Evolutionary conservation across 2,329 filamentous ascomycete species (phyloP).

Genomic region (Trichophyton mentagrophytes): DNA sequence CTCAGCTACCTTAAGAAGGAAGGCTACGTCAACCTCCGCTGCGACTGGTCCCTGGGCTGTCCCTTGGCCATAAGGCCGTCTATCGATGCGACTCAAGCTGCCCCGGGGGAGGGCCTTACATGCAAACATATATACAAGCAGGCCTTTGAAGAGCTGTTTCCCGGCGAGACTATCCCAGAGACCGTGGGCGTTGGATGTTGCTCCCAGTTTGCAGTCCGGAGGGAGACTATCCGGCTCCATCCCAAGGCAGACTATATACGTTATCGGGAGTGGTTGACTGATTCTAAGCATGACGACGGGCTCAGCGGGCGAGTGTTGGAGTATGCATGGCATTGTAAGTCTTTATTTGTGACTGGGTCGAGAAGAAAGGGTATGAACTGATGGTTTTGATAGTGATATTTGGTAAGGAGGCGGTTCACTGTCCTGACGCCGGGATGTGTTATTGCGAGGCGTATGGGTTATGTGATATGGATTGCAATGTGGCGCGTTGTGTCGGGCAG

Average conservation of each 20-base stretch:
- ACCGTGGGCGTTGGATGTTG: constrained; percentile 51
- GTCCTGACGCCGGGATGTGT: constrained; percentile 48
- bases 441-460: constrained; percentile 57
- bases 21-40: constrained; percentile 50
- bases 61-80: constrained; percentile 45
- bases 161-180: constrained; percentile 31
- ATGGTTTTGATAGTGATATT: constrained; percentile 10
- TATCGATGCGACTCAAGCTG: constrained; percentile 29
- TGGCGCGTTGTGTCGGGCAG: constrained; percentile 38
- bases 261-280: constrained; percentile 49
- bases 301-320: constrained; percentile 51
- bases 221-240: constrained; percentile 43
- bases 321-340: constrained; percentile 44
- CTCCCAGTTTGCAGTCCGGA: constrained; percentile 50
- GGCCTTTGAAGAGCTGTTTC: constrained; percentile 39
- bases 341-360: not conserved
- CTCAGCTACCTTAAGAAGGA: constrained; percentile 38
- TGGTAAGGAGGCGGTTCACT: constrained; percentile 45
- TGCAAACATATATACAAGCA: constrained; percentile 26
- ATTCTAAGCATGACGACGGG: constrained; percentile 43
- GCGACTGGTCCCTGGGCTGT: constrained; percentile 46
- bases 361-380: not conserved
- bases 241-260: constrained; percentile 43
- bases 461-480: constrained; percentile 36
- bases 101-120: constrained; percentile 32